Evolutionary conservation across 805 yeast species (phyloP).

Genomic region (Candida incommunis): DNA sequence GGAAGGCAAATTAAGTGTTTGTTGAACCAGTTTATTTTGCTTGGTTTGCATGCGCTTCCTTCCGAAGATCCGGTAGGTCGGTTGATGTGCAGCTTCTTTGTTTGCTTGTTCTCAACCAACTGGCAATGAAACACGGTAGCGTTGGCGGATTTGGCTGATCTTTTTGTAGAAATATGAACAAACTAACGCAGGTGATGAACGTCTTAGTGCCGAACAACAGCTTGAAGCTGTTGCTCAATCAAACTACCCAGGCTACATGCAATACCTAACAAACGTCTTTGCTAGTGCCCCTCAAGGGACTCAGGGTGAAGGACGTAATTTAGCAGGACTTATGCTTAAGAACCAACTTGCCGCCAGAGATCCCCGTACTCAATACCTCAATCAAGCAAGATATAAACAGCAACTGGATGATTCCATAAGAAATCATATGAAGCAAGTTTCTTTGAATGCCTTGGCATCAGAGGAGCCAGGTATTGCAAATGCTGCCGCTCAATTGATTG

Average conservation of each 20-base stretch:
- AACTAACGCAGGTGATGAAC: conserved; percentile 15
- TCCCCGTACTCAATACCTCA: conserved; percentile 36
- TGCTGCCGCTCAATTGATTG: conserved; percentile 85
- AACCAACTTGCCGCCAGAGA: conserved; percentile 82
- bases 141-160: too few species aligned
- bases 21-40: too few species aligned
- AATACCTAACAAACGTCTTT: conserved; percentile 54
- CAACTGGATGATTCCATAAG: conserved; percentile 40
- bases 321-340: conserved; percentile 80
- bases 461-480: conserved; percentile 68
- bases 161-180: too few species aligned
- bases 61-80: too few species aligned
- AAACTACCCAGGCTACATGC: conserved; percentile 61
- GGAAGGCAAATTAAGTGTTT: too few species aligned
- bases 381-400: conserved; percentile 59
- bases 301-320: conserved; percentile 66
- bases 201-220: conserved; percentile 69
- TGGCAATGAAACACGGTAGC: too few species aligned
- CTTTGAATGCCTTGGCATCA: conserved; percentile 50
- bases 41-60: too few species aligned
- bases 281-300: conserved; percentile 42
- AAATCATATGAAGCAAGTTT: conserved; percentile 44
- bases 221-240: conserved; percentile 55
- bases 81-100: too few species aligned
- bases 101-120: too few species aligned